phyloP scores from a whole-genome alignment of 495 filamentous ascomycete species.

The Podospora comata region DNA sequence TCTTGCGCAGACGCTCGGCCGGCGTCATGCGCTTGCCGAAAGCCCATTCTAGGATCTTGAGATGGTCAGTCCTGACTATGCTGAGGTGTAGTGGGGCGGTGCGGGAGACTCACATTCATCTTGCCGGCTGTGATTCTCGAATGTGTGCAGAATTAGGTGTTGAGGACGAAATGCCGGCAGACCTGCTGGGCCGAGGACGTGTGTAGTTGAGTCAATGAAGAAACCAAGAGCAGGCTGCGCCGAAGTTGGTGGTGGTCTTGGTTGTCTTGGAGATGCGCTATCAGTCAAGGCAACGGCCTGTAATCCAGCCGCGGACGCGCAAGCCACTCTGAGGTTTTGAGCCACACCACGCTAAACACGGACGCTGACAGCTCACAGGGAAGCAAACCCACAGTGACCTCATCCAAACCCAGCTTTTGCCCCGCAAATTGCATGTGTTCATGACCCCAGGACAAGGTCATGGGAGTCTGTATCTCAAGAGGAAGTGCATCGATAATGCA shows the following conservation, averaged over 20 bases:
- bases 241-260: not conserved
- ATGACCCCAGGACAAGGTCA: not conserved
- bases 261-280: conserved; percentile 1
- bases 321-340: conserved; percentile 3
- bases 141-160: not conserved
- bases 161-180: not conserved
- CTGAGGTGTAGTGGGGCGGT: not conserved
- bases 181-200: conserved; percentile 1
- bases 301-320: not conserved
- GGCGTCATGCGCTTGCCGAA: conserved; percentile 99
- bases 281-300: conserved; percentile 7
- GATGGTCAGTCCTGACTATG: conserved; percentile 20
- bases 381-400: conserved; percentile 11
- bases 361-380: not conserved
- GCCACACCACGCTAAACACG: conserved; percentile 2
- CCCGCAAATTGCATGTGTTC: conserved; percentile 3
- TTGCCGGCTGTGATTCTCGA: not conserved
- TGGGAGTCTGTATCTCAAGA: not conserved
- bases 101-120: conserved; percentile 39
- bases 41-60: conserved; percentile 92
- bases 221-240: too few relatives aligned
- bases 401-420: conserved; percentile 6
- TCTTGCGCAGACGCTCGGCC: conserved; percentile 91
- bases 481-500: too few relatives aligned
- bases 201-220: not conserved